Evolutionary conservation across 192 early-diverging fungal genomes (phyloP), one percentile per base, ranked within the genome.

Genomic region (Entophlyctis luteolus): DNA sequence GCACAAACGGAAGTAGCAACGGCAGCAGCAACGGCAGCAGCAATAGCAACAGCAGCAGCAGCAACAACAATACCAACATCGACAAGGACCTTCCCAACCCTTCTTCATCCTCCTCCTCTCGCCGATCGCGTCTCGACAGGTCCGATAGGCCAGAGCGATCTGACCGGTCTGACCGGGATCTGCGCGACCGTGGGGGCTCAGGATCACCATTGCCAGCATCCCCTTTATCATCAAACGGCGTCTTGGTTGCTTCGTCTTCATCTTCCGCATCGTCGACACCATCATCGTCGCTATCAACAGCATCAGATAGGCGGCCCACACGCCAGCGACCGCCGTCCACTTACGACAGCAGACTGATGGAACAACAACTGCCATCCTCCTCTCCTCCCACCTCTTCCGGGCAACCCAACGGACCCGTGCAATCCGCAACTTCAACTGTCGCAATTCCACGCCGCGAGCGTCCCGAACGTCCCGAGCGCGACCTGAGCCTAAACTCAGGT

Each of bases 261-360:
- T n/a, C n/a, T n/a, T n/a, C n/a, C n/a, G n/a, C n/a, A n/a, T n/a
- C n/a, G n/a, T n/a, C n/a, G n/a, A n/a, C n/a, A 20, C 0, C 50
- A 25, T 28, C 50, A 23, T 20, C 50, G 23, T 14, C 50, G 12
- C 16, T 28, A 14, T 25, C 25, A 14, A 20, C 20, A 1, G 18
- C 50, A 25, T 25, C 50, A 1, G 14, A 20, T 12, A 12, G 18
- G 22, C 50, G 50, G 0, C 50, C 60, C 0, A 20, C 36, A 6
- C 42, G 60, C 4, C 45, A 48, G 47, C 60, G 60, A 6, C 60
- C 60, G 4, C 60, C 60, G 8, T 63, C 60, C 6, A 63, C 60
- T 14, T 63, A 63, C 60, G 25, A 5, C 1, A 33, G 45, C 29
- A 20, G 14, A 29, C 10, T 1, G 36, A 45, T 22, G 18, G 14